Base-by-base conservation (phyloP, 1,284 basidiomycete species). In the Naganishia liquefaciens region DNA sequence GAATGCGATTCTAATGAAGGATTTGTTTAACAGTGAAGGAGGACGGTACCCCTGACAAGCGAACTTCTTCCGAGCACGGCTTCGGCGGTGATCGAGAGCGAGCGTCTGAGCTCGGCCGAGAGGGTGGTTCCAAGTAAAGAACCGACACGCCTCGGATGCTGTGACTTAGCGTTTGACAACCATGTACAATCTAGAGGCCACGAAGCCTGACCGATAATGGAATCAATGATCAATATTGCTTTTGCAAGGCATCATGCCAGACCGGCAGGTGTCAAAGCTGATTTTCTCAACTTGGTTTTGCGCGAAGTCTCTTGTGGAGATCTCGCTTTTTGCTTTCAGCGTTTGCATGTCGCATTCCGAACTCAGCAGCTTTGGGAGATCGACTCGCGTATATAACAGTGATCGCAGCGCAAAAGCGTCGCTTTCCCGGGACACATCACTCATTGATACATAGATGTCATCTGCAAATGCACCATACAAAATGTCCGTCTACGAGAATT, bases 401-500 rank as follows among this genome's bases (percentile, higher is more conserved):
- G n/a, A n/a, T n/a, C n/a, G n/a, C n/a, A n/a, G n/a, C n/a, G n/a
- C n/a, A n/a, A n/a, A n/a, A n/a, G n/a, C n/a, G n/a, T n/a, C n/a
- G n/a, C n/a, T n/a, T n/a, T n/a, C n/a, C n/a, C n/a, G n/a, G n/a
- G n/a, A n/a, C n/a, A n/a, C n/a, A n/a, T 57, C 54, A 57, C 54
- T 42, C 47, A 49, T 49, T 3, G 27, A 44, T 57, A 57, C 54
- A 37, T 46, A 57, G 30, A 2, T 46, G 54, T 33, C 25, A 27
- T 30, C 30, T 46, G 54, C 54, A 30, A 33, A 11, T n/a, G 6
- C 30, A 27, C 10, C 5, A 1, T 23, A 46, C 15, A 44, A 21
- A 17, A 57, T 27, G 40, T 46, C 25, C 40, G 25, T 64, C 51
- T 69, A 79, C 64, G 77, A 76, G 66, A 80, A 79, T 68, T 79